Evolutionary conservation across 345 rosid genomes (phyloP), one percentile per base, ranked within the genome.

Genomic region (Pistacia integerrima): DNA sequence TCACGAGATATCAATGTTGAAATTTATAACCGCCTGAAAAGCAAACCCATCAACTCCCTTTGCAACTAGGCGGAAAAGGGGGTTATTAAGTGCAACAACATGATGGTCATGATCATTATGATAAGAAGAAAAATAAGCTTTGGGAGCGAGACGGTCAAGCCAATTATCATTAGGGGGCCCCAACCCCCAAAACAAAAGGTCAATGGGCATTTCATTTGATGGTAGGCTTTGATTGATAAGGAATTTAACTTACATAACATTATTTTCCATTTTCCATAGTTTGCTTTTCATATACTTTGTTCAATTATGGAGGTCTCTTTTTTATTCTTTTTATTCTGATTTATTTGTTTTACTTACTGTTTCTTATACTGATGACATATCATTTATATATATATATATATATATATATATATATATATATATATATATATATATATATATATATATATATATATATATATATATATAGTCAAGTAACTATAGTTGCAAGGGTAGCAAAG

Each of bases 31-130:
- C n/a, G n/a, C n/a, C n/a, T n/a, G n/a, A n/a, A n/a, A n/a, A n/a
- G n/a, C n/a, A n/a, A n/a, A n/a, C n/a, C n/a, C n/a, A 48, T 48
- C 87, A 38, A 75, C 58, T 22, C n/a, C 82, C 65, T 56, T 41
- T 57, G 20, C 89, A 87, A 76, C 74, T 93, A n/a, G n/a, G n/a
- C n/a, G 74, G 95, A 89, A 75, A 85, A 82, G n/a, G n/a, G 75
- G 86, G 77, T 61, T 91, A 87, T 83, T 80, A 79, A 77, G 84
- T 86, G 57, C 74, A 82, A n/a, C n/a, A n/a, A n/a, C n/a, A n/a
- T n/a, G 67, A 93, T 93, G 94, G n/a, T n/a, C 97, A 93, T 82
- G 67, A 75, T 5, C 63, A 10, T 38, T 88, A 89, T 77, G 97
- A 93, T 75, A 84, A 84, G n/a, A n/a, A n/a, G n/a, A 81, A 95